Evolutionary conservation across 495 filamentous ascomycete species (phyloP).

Genomic region (Parmelia sp.): DNA sequence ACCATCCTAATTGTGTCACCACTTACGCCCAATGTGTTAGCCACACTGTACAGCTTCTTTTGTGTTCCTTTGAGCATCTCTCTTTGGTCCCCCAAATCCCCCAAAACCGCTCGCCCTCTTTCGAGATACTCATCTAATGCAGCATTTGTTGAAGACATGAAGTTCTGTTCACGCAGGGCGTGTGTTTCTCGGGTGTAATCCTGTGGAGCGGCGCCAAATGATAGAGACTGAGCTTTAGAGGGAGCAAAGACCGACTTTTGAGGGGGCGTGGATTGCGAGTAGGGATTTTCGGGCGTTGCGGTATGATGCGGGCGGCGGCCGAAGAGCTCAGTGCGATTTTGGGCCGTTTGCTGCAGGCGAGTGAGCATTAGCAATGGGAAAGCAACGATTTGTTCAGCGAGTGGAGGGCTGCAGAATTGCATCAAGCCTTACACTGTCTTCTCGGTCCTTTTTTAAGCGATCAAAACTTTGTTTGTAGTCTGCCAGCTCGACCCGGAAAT

Average conservation of each 20-base stretch:
- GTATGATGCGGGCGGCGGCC: conserved; percentile 83
- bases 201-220: conserved; percentile 47
- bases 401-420: background rate
- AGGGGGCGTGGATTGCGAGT: conserved; percentile 61
- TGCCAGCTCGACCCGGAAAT: conserved; percentile 73
- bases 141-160: conserved; percentile 68
- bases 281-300: conserved; percentile 91
- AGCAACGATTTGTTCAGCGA: background rate
- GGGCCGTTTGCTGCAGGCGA: conserved; percentile 49
- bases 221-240: conserved; percentile 40
- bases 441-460: conserved; percentile 62
- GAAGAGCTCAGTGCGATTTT: conserved; percentile 76
- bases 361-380: background rate
- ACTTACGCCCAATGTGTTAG: conserved; percentile 86
- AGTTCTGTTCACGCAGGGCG: conserved; percentile 83
- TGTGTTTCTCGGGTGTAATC: conserved; percentile 70
- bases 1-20: conserved; percentile 96
- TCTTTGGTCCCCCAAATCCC: conserved; percentile 80
- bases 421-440: conserved; percentile 54
- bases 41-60: conserved; percentile 80
- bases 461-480: conserved; percentile 76
- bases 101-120: conserved; percentile 79
- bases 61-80: conserved; percentile 95
- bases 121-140: conserved; percentile 93
- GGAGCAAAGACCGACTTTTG: conserved; percentile 40